Percentiles rank a stretch among this genome's conserved stretches.
Evolutionary conservation across 1,284 basidiomycete species (phyloP).

Genomic region (Leccinum subfulvum): DNA sequence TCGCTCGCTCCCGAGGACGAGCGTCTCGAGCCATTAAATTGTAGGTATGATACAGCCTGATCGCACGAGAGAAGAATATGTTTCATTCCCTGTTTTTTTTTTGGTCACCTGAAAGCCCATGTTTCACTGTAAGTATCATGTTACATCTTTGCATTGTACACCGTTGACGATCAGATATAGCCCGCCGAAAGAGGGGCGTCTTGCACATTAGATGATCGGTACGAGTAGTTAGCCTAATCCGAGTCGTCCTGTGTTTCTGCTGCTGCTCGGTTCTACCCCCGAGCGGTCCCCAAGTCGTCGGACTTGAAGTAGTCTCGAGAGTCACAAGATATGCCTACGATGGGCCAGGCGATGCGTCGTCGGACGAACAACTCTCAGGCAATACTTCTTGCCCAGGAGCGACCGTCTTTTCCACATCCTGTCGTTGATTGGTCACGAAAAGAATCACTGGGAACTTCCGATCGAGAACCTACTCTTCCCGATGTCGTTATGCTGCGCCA

Average conservation of each 20-base stretch:
- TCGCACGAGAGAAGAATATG: neutral
- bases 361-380: neutral
- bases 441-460: neutral
- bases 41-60: neutral
- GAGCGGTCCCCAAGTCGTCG: neutral
- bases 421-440: conserved; percentile 6
- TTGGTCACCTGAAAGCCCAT: neutral
- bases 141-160: conserved; percentile 5
- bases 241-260: neutral
- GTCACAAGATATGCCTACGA: neutral
- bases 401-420: conserved; percentile 10
- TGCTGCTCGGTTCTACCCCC: neutral
- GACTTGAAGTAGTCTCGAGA: neutral
- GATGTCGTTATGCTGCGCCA: conserved; percentile 32
- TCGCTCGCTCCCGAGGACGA: neutral
- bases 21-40: neutral
- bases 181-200: neutral
- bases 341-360: neutral
- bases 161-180: neutral
- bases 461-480: conserved; percentile 8
- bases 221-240: conserved; percentile 2
- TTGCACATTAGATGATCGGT: neutral
- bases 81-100: neutral
- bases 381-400: neutral
- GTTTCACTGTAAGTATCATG: neutral